Percentiles rank a stretch among this genome's conserved stretches.
These are phyloP conservation scores for Panicum virgatum DNA, from an alignment of 202 grass and related monocot species.

Conservation along the genomic window DNA sequence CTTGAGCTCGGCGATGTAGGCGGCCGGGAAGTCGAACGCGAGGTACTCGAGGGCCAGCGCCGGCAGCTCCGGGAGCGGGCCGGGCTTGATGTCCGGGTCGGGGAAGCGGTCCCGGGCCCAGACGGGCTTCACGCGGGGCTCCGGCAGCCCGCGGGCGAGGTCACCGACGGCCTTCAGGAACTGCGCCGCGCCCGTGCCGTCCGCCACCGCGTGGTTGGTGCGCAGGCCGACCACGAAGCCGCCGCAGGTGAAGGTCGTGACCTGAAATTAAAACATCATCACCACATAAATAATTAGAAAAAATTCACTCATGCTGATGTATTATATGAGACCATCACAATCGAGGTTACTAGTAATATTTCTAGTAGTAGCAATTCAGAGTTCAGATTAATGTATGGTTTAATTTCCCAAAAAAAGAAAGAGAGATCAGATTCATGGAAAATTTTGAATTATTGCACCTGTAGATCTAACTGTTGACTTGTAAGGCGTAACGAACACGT, in stretches of 20 bases:
- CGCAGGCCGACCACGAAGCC: conserved; percentile 86
- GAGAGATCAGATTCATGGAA: not conserved
- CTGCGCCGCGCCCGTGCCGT: conserved; percentile 85
- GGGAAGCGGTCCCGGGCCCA: conserved; percentile 78
- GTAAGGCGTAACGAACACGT: not conserved
- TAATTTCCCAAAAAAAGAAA: too few relatives aligned
- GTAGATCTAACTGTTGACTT: not conserved
- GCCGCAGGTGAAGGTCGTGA: conserved; percentile 87
- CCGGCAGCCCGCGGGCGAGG: conserved; percentile 71
- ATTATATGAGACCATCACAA: not conserved
- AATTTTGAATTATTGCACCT: not conserved
- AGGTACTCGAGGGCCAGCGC: conserved; percentile 68
- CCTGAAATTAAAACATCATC: conserved; percentile 28
- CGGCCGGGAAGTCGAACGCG: conserved; percentile 62
- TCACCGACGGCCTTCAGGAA: conserved; percentile 85
- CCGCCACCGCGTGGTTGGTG: conserved; percentile 85
- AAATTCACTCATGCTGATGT: not conserved
- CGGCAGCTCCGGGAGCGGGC: conserved; percentile 80
- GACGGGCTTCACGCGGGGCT: conserved; percentile 63
- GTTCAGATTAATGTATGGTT: too few relatives aligned
- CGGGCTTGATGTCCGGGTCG: conserved; percentile 73
- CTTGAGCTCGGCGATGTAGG: conserved; percentile 67
- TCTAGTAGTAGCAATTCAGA: not conserved
- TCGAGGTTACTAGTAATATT: too few relatives aligned
- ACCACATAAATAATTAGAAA: not conserved